These are phyloP conservation scores for Psidium friedrichsthalianum DNA, from an alignment of 345 rosid genomes.

Conservation along the genomic window DNA sequence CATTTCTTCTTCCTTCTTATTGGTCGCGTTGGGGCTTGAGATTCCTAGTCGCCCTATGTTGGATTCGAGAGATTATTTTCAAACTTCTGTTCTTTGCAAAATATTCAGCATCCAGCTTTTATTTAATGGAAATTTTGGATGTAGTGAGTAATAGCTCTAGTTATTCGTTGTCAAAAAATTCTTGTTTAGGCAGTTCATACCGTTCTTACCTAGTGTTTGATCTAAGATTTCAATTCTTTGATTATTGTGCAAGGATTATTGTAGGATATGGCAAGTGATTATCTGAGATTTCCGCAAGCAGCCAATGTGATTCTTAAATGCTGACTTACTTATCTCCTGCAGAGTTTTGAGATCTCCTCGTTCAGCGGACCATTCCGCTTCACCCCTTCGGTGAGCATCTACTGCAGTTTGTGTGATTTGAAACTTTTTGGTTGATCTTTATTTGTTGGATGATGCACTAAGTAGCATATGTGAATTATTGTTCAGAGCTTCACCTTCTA, in stretches of 20 bases:
- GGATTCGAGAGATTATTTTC: neutral
- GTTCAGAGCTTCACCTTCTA: slow-evolving; percentile 43
- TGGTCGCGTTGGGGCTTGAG: neutral
- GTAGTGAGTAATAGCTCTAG: too few species aligned
- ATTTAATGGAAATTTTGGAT: neutral
- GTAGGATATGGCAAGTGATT: neutral
- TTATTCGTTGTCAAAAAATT: too few species aligned
- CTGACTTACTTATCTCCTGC: neutral
- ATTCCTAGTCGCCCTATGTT: neutral
- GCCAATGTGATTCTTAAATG: neutral
- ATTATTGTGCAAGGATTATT: neutral
- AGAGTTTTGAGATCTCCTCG: slow-evolving; percentile 33
- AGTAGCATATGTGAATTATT: neutral
- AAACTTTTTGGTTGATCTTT: neutral
- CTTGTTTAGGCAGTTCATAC: too few species aligned
- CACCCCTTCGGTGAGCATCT: slow-evolving; percentile 20
- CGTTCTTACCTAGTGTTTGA: too few species aligned
- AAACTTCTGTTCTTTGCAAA: neutral
- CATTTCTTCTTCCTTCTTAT: neutral
- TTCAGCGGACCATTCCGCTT: slow-evolving; percentile 17
- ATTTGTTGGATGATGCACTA: neutral
- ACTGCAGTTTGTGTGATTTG: neutral
- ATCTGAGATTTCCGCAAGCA: neutral
- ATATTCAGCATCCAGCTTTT: neutral
- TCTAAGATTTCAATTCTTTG: neutral